These are phyloP conservation scores for Aphanomyces astaci DNA, from an alignment of 352 stramenopile genomes.

Conservation along the genomic window DNA sequence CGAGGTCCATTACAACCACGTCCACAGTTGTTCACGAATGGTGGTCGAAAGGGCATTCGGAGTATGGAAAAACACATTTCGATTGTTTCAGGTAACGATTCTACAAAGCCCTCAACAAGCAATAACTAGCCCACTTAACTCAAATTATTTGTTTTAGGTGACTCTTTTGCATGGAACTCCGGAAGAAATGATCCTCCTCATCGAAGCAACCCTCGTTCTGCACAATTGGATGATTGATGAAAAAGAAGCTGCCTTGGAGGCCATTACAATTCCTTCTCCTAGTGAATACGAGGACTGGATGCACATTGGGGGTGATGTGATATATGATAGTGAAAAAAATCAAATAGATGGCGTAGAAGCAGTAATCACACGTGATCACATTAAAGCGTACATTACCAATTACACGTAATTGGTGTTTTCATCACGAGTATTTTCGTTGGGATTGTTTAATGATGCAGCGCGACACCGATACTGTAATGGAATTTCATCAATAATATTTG, in stretches of 20 bases:
- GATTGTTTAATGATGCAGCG: too few species aligned
- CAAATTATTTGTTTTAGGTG: too few species aligned
- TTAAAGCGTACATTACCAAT: not conserved
- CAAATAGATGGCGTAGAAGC: not conserved
- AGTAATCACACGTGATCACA: not conserved
- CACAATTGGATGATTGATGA: slow-evolving; percentile 13
- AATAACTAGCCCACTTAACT: too few species aligned
- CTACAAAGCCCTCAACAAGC: too few species aligned
- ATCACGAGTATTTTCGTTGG: not conserved
- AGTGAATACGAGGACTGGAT: slow-evolving; percentile 9
- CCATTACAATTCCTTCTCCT: not conserved
- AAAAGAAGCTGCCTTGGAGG: not conserved
- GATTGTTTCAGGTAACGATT: slow-evolving; percentile 2
- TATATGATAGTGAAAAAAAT: not conserved
- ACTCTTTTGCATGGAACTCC: too few species aligned
- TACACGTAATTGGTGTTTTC: not conserved
- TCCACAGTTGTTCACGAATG: slow-evolving; percentile 4
- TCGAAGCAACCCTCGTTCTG: slow-evolving; percentile 4
- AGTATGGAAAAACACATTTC: slow-evolving; percentile 11
- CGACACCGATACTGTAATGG: too few species aligned
- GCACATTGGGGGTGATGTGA: slow-evolving; percentile 3
- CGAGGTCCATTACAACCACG: slow-evolving; percentile 1
- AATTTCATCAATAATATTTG: too few species aligned
- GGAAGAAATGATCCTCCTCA: not conserved
- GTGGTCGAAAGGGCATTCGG: slow-evolving; percentile 6